Conservation (phyloP, 345 rosid genomes). For the Tarenaya hassleriana region DNA sequence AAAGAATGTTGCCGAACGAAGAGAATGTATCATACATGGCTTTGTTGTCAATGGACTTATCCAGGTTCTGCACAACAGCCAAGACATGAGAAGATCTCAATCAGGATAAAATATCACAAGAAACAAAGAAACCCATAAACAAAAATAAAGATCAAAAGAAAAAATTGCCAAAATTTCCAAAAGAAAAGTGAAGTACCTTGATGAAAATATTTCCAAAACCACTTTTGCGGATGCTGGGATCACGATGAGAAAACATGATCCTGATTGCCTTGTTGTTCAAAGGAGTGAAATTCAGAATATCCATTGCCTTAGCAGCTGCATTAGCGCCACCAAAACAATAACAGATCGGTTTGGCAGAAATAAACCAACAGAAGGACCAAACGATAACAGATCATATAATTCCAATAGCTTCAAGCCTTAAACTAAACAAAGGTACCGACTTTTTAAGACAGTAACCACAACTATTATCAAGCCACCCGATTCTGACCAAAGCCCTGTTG, state of each 20-base stretch:
- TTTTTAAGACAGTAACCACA: no score
- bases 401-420: no score
- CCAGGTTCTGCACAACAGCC: slow-evolving; percentile 58
- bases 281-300: slow-evolving; percentile 65
- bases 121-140: neutral
- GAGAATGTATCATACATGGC: slow-evolving; percentile 83
- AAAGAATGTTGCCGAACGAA: slow-evolving; percentile 70
- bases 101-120: neutral
- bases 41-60: slow-evolving; percentile 82
- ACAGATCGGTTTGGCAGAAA: no score
- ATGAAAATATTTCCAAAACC: slow-evolving; percentile 95
- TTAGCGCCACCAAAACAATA: no score
- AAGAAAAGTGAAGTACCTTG: slow-evolving; percentile 40
- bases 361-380: no score
- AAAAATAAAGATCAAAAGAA: neutral
- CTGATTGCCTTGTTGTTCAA: slow-evolving; percentile 72
- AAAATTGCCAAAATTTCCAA: neutral
- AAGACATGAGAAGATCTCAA: slow-evolving; percentile 1
- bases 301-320: slow-evolving; percentile 85
- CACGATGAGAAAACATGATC: slow-evolving; percentile 83
- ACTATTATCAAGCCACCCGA: no score
- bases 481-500: no score
- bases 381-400: no score
- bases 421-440: no score
- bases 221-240: slow-evolving; percentile 69